Evolutionary conservation across 805 yeast species (phyloP).

Genomic region (Sugiyamaella marilandica): DNA sequence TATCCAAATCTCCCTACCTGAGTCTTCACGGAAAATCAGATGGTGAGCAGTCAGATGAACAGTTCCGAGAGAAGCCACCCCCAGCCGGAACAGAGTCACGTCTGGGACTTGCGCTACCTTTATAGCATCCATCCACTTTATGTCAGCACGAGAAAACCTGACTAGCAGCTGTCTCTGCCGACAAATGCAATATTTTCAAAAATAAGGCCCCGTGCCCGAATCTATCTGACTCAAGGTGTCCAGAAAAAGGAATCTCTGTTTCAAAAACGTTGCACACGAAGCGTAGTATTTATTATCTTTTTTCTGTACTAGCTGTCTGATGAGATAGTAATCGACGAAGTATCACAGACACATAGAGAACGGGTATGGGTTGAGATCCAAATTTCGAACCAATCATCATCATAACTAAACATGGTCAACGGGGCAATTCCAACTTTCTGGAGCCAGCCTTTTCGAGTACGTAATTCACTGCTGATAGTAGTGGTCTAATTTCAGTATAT

Average conservation of each 20-base stretch:
- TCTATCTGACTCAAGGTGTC: too few species aligned
- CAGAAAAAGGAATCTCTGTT: too few species aligned
- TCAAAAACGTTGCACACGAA: too few species aligned
- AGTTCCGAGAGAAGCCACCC: slow-evolving; percentile 51
- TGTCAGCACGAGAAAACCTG: too few species aligned
- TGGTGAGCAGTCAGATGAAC: slow-evolving; percentile 73
- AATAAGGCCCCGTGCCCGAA: too few species aligned
- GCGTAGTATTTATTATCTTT: too few species aligned
- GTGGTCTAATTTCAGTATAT: slow-evolving; percentile 26
- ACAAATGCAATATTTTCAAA: too few species aligned
- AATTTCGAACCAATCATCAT: slow-evolving; percentile 4
- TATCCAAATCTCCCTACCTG: slow-evolving; percentile 73
- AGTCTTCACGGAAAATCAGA: slow-evolving; percentile 48
- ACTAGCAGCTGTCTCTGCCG: too few species aligned
- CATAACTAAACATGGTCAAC: background rate
- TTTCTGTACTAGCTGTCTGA: too few species aligned
- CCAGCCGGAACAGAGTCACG: slow-evolving; percentile 55
- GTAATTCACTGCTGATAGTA: background rate
- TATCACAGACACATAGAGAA: too few species aligned
- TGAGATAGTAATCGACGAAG: too few species aligned
- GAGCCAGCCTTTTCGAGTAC: slow-evolving; percentile 30
- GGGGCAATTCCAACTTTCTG: slow-evolving; percentile 27
- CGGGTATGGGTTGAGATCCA: background rate
- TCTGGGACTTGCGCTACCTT: slow-evolving; percentile 44
- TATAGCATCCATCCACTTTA: slow-evolving; percentile 46